phyloP scores from a whole-genome alignment of 768 basidiomycete species.

The Pleurotus cornucopiae region DNA sequence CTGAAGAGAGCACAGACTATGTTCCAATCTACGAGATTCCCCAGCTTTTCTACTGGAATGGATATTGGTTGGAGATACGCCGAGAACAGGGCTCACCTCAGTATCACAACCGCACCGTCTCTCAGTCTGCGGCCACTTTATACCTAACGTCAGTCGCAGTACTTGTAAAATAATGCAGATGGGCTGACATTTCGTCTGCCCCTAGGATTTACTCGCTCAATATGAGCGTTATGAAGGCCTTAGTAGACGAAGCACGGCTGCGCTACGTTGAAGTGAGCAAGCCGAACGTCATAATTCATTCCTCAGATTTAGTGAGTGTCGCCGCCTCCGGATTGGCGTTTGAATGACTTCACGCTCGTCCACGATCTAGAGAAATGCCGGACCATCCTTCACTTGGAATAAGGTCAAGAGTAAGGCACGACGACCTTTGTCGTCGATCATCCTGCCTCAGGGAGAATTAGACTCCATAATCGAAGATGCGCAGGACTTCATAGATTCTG shows the following conservation, averaged over 20 bases:
- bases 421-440: constrained; percentile 49
- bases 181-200: background rate
- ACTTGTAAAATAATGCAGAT: background rate
- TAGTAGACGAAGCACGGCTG: constrained; percentile 37
- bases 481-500: constrained; percentile 45
- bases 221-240: constrained; percentile 32
- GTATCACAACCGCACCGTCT: constrained; percentile 6
- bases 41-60: constrained; percentile 41
- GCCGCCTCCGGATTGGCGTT: background rate
- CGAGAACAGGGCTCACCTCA: constrained; percentile 12
- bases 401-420: constrained; percentile 43
- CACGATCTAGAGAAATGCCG: constrained; percentile 28
- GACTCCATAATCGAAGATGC: constrained; percentile 46
- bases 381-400: constrained; percentile 35
- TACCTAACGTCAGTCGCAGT: constrained; percentile 28
- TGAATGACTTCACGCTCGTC: background rate
- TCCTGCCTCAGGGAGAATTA: constrained; percentile 42
- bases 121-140: constrained; percentile 13
- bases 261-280: constrained; percentile 35
- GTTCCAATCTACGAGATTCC: constrained; percentile 36
- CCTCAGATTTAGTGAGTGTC: constrained; percentile 25
- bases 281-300: constrained; percentile 39
- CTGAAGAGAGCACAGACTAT: constrained; percentile 32
- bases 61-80: constrained; percentile 37
- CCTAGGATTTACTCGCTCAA: constrained; percentile 39